Conservation (phyloP, 2,329 filamentous ascomycete genomes). For the Mycosphaerella sp. region DNA sequence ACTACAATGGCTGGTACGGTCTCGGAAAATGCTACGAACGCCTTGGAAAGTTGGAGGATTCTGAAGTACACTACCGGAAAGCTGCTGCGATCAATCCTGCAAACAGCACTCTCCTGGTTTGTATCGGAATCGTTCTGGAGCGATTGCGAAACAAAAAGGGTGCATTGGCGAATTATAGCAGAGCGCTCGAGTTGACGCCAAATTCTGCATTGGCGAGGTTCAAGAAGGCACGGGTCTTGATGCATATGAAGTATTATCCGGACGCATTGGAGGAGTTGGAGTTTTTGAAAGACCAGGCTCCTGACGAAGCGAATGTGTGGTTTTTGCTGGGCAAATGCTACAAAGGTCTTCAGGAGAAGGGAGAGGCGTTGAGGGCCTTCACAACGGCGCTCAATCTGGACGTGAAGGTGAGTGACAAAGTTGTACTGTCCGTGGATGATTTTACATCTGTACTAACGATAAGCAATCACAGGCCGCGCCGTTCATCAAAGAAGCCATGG, state of each 20-base stretch:
- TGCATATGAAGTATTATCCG: conserved; percentile 64
- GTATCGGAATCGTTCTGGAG: conserved; percentile 80
- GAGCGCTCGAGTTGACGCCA: conserved; percentile 76
- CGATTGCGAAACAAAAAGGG: conserved; percentile 75
- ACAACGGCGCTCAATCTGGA: conserved; percentile 93
- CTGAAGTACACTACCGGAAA: conserved; percentile 83
- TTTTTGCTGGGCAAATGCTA: conserved; percentile 79
- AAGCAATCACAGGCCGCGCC: conserved; percentile 62
- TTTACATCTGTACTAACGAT: background rate
- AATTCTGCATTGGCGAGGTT: conserved; percentile 77
- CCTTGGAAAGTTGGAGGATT: conserved; percentile 57
- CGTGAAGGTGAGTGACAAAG: conserved; percentile 65
- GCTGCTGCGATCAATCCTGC: conserved; percentile 87
- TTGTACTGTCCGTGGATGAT: conserved; percentile 6
- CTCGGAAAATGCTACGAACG: conserved; percentile 61
- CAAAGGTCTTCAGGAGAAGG: conserved; percentile 54
- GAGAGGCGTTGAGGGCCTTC: conserved; percentile 82
- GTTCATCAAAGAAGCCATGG: conserved; percentile 95
- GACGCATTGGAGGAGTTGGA: conserved; percentile 75
- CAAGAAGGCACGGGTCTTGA: conserved; percentile 82
- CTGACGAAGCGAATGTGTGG: conserved; percentile 92
- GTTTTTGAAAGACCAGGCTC: conserved; percentile 82
- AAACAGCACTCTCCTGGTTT: conserved; percentile 86
- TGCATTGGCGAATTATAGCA: conserved; percentile 74
- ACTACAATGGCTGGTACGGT: conserved; percentile 99